These are phyloP conservation scores for Tetrastigma voinierianum DNA, from an alignment of 164 flowering plant species.

Conservation along the genomic window DNA sequence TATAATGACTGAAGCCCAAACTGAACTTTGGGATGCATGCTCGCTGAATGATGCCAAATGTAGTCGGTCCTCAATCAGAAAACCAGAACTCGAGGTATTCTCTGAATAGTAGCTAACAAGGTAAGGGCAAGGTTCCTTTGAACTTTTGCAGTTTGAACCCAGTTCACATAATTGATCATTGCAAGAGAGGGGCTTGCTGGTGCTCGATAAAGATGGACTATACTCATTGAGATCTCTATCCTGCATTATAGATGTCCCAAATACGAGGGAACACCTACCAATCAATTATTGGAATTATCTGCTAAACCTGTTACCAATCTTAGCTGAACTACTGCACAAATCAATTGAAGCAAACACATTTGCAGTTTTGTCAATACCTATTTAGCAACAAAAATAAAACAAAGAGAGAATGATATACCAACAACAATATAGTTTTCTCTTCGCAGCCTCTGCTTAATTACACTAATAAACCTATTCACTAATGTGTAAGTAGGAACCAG, in stretches of 20 bases:
- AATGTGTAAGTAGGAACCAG: too few relatives aligned
- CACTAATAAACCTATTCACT: too few relatives aligned
- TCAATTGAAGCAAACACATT: conserved; percentile 1
- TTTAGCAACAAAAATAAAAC: too few relatives aligned
- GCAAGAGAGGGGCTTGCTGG: conserved; percentile 73
- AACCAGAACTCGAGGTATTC: conserved; percentile 79
- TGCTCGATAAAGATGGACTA: conserved; percentile 70
- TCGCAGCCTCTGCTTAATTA: too few relatives aligned
- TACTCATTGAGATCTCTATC: conserved; percentile 83
- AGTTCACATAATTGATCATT: conserved; percentile 67
- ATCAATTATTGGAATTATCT: conserved; percentile 96
- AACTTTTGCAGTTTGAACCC: conserved; percentile 56
- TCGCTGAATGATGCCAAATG: conserved; percentile 54
- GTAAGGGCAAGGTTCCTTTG: conserved; percentile 75
- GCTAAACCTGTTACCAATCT: conserved; percentile 68
- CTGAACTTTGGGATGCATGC: conserved; percentile 32
- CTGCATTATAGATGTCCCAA: conserved; percentile 99
- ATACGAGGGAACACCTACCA: conserved; percentile 98
- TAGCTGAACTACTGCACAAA: conserved; percentile 20
- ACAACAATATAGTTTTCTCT: too few relatives aligned
- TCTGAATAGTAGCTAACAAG: conserved; percentile 50
- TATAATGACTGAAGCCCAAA: conserved; percentile 63
- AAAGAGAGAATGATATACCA: too few relatives aligned
- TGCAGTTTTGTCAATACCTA: too few relatives aligned
- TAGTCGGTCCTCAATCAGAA: conserved; percentile 74